phyloP scores from a whole-genome alignment of 805 yeast species.

The Metschnikowia gelsemii region DNA sequence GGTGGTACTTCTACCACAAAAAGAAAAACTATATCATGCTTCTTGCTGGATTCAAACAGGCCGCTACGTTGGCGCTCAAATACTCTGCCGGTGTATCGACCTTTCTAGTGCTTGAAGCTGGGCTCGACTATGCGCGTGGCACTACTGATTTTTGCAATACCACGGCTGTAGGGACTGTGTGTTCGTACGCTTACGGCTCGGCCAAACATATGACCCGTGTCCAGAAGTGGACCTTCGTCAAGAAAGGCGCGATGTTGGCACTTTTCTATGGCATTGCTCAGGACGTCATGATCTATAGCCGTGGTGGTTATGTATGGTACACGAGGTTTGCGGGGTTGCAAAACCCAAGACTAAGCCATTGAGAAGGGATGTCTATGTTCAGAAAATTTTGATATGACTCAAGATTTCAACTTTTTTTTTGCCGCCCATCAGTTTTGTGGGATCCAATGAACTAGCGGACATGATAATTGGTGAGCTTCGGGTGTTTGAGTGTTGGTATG shows the following conservation, averaged over 20 bases:
- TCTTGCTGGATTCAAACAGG: conserved; percentile 51
- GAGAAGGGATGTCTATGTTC: too few species aligned
- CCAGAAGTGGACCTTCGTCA: conserved; percentile 44
- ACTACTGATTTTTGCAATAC: conserved; percentile 63
- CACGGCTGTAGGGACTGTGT: conserved; percentile 50
- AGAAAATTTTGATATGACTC: too few species aligned
- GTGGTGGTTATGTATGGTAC: conserved; percentile 73
- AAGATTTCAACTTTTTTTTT: too few species aligned
- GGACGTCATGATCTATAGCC: conserved; percentile 54
- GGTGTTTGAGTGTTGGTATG: too few species aligned
- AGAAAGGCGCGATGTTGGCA: conserved; percentile 60
- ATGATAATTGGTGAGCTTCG: too few species aligned
- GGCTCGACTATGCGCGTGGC: conserved; percentile 50
- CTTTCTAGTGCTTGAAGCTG: conserved; percentile 62
- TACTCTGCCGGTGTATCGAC: conserved; percentile 45
- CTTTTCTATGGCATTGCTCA: conserved; percentile 61
- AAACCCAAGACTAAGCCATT: background rate
- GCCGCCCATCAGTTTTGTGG: too few species aligned
- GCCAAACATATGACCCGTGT: conserved; percentile 41
- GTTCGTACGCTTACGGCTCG: conserved; percentile 54
- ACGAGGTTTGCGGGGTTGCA: conserved; percentile 1
- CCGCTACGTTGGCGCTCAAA: conserved; percentile 37
- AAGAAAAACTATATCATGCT: conserved; percentile 75
- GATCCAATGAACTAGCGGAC: too few species aligned
- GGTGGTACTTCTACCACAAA: conserved; percentile 88